Percentiles rank a stretch among this genome's conserved stretches.
Conservation (phyloP, 768 basidiomycete genomes). For the Saitozyma sp. region DNA sequence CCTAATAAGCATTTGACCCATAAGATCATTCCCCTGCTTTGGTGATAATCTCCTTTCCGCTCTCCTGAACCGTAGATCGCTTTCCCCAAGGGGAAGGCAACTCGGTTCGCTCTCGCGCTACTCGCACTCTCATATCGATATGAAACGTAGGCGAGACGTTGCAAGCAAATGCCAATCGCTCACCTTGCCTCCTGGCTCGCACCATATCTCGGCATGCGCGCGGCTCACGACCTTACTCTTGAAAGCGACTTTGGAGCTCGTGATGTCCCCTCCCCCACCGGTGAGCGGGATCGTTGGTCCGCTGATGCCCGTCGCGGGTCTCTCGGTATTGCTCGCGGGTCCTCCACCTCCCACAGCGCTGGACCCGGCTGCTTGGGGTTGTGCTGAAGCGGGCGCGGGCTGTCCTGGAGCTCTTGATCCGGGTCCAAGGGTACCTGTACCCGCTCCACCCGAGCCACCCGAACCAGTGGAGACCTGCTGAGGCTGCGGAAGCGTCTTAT, state of each 20-base stretch:
- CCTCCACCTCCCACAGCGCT: no score
- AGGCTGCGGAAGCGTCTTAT: constrained; percentile 57
- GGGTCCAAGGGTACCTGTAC: constrained; percentile 55
- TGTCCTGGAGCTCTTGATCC: no score
- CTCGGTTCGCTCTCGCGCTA: no score
- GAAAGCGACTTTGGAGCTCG: constrained; percentile 86
- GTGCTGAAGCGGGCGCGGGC: no score
- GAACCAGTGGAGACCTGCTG: neutral
- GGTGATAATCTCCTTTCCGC: no score
- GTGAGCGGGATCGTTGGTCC: constrained; percentile 26
- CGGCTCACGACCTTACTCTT: constrained; percentile 92
- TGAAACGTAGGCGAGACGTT: no score
- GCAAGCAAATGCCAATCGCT: constrained; percentile 13
- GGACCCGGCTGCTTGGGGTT: no score
- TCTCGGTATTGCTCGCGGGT: constrained; percentile 35
- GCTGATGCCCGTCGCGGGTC: constrained; percentile 14
- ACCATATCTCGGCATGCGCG: constrained; percentile 93
- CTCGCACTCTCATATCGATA: no score
- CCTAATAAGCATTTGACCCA: neutral
- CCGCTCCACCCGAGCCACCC: neutral
- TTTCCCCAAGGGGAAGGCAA: no score
- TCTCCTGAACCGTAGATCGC: no score
- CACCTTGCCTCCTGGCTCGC: constrained; percentile 56
- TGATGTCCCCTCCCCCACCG: constrained; percentile 54
- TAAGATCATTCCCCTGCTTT: neutral